Conservation (phyloP, 2,329 filamentous ascomycete species). For the Fusarium sp. region DNA sequence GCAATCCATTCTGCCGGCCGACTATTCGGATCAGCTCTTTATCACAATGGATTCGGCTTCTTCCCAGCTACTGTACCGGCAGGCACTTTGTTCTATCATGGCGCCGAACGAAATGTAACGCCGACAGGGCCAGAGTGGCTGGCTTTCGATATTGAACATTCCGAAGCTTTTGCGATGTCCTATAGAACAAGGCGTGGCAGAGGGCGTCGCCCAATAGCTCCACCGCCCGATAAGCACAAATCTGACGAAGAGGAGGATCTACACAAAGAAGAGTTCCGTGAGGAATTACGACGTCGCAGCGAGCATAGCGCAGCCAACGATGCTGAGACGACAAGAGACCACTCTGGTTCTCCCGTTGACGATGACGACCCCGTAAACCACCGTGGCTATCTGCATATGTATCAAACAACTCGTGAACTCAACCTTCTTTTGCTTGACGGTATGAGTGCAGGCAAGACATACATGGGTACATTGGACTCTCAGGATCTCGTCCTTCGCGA, state of each 20-base stretch:
- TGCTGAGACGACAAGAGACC: background rate
- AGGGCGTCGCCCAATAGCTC: background rate
- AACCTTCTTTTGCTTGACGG: constrained; percentile 76
- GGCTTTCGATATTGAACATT: constrained; percentile 81
- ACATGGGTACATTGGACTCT: constrained; percentile 73
- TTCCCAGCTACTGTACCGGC: constrained; percentile 73
- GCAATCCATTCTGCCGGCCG: constrained; percentile 76
- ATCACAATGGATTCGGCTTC: constrained; percentile 81
- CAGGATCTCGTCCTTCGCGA: constrained; percentile 71
- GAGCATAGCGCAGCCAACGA: background rate
- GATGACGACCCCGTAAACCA: constrained; percentile 9
- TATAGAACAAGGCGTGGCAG: background rate
- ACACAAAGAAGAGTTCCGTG: background rate
- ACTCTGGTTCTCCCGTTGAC: constrained; percentile 7
- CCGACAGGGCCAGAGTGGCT: constrained; percentile 74
- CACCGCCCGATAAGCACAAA: background rate
- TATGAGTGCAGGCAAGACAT: constrained; percentile 73
- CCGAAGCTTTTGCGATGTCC: constrained; percentile 68
- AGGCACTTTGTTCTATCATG: constrained; percentile 76
- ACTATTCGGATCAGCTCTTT: constrained; percentile 77
- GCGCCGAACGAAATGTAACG: constrained; percentile 57
- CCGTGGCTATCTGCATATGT: constrained; percentile 74
- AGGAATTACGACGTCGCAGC: constrained; percentile 23
- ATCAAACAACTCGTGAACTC: constrained; percentile 67
- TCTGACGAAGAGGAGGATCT: background rate